Conservation (phyloP, 192 early-diverging fungal genomes). For the Entomortierella lignicola region DNA sequence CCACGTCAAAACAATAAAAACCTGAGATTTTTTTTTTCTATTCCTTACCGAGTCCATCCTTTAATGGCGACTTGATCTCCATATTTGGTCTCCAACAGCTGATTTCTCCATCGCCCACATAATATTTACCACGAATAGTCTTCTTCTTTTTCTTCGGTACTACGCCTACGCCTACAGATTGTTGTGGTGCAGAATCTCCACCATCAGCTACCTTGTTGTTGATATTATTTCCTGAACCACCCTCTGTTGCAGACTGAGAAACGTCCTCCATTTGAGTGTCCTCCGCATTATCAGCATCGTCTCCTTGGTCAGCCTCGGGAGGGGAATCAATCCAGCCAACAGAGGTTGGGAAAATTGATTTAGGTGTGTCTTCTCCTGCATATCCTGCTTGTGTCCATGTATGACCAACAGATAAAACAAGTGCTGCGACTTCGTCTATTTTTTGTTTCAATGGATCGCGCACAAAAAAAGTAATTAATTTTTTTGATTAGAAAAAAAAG, state of each 20-base stretch:
- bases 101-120: slow-evolving; percentile 77
- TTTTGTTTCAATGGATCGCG: too few species aligned
- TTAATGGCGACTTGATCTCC: slow-evolving; percentile 86
- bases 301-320: slow-evolving; percentile 33
- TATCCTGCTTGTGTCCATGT: slow-evolving; percentile 91
- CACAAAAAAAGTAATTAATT: neutral
- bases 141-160: slow-evolving; percentile 45
- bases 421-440: slow-evolving; percentile 92
- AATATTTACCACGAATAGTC: slow-evolving; percentile 62
- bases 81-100: slow-evolving; percentile 79
- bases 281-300: slow-evolving; percentile 52
- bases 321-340: slow-evolving; percentile 73
- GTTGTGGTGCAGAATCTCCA: slow-evolving; percentile 53
- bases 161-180: slow-evolving; percentile 12
- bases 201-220: slow-evolving; percentile 49
- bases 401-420: slow-evolving; percentile 94
- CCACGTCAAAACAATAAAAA: neutral
- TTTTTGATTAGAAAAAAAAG: slow-evolving; percentile 1
- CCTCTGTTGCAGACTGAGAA: slow-evolving; percentile 15
- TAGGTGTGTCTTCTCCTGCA: slow-evolving; percentile 97
- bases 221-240: slow-evolving; percentile 40
- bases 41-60: slow-evolving; percentile 83
- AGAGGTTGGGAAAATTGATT: slow-evolving; percentile 84
- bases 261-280: slow-evolving; percentile 54
- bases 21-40: neutral